A percentile compares a stretch with the other conserved stretches of the same genome.
Conservation (phyloP, 139 green algal species). For the Chlorella sp. region DNA sequence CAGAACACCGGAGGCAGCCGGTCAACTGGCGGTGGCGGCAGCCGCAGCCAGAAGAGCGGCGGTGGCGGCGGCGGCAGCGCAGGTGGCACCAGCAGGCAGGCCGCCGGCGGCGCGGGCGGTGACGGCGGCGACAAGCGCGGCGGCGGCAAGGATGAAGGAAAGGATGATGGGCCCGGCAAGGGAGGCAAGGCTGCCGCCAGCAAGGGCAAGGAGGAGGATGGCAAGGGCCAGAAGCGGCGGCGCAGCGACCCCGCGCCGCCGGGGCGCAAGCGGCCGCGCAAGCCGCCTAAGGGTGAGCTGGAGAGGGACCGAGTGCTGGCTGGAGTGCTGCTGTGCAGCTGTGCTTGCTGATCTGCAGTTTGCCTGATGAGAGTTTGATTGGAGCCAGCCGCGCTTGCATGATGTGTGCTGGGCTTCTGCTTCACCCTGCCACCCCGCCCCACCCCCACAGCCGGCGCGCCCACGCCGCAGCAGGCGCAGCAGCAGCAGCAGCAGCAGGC, state of each 20-base stretch:
- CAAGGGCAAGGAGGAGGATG: not conserved
- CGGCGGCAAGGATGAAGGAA: not conserved
- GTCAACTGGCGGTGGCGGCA: not conserved
- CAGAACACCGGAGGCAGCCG: not conserved
- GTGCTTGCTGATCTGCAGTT: too few relatives aligned
- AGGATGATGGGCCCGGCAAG: not conserved
- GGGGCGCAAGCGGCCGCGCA: constrained; percentile 18
- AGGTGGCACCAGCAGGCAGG: not conserved
- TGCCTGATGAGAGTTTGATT: too few relatives aligned
- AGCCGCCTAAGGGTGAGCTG: constrained; percentile 16
- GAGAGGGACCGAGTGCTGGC: too few relatives aligned
- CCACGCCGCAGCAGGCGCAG: not conserved
- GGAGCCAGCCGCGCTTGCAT: too few relatives aligned
- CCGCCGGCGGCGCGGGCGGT: not conserved
- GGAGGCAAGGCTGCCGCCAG: not conserved
- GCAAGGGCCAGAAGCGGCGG: constrained; percentile 7
- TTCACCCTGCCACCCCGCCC: too few relatives aligned
- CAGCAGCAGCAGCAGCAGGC: not conserved
- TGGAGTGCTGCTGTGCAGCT: too few relatives aligned
- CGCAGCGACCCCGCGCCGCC: not conserved
- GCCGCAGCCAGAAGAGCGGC: not conserved
- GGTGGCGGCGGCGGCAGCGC: not conserved
- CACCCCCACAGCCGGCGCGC: not conserved
- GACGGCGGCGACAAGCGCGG: constrained; percentile 8
- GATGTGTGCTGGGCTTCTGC: too few relatives aligned